phyloP scores from a whole-genome alignment of 2,329 filamentous ascomycete species.

The Verticillium klebahnii region DNA sequence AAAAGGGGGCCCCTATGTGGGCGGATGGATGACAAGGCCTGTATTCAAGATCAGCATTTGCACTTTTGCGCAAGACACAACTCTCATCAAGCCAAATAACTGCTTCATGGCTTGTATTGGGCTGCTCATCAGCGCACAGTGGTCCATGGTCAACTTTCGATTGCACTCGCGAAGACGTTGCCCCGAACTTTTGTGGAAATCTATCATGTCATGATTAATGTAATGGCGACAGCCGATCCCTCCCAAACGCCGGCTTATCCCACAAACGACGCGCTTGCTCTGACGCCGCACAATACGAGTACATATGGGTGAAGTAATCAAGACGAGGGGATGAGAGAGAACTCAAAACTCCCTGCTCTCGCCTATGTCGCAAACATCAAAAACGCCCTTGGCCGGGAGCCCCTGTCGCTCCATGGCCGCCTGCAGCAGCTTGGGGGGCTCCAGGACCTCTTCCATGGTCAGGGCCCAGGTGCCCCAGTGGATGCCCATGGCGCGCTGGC shows the following conservation, averaged over 20 bases:
- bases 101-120: too few species aligned
- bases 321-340: background rate
- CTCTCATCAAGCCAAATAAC: background rate
- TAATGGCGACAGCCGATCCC: background rate
- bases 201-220: background rate
- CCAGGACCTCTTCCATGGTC: constrained; percentile 78
- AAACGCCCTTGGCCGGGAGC: constrained; percentile 66
- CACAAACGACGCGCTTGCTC: background rate
- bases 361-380: constrained; percentile 80
- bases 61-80: background rate
- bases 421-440: constrained; percentile 70
- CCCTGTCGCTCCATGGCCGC: constrained; percentile 66
- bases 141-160: too few species aligned
- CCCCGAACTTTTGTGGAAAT: background rate
- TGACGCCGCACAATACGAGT: background rate
- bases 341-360: constrained; percentile 71
- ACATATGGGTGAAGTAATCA: background rate
- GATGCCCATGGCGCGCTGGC: constrained; percentile 74
- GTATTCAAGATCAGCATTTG: background rate
- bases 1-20: background rate
- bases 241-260: background rate
- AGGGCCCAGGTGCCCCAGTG: constrained; percentile 92
- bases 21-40: background rate
- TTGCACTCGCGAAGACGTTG: background rate
- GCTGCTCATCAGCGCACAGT: too few species aligned